A percentile compares a stretch with the other conserved stretches of the same genome.
phyloP scores from a whole-genome alignment of 2,329 filamentous ascomycete genomes.

The Diaporthe vaccinii region DNA sequence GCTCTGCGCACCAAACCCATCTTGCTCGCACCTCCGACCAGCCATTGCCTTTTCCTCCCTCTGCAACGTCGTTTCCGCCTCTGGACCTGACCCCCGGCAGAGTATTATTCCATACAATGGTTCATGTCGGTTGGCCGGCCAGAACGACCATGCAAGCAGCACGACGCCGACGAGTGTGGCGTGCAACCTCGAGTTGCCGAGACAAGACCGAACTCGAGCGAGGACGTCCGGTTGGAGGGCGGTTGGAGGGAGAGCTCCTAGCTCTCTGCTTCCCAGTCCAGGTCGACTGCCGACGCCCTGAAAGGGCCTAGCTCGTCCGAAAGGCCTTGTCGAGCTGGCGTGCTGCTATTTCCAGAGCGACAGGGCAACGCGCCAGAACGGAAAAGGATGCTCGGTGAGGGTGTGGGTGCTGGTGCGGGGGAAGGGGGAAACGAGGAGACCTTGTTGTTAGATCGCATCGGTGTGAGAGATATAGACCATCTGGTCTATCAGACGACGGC shows the following conservation, averaged over 20 bases:
- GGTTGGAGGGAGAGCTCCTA: slow-evolving; percentile 29
- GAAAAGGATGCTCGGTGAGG: slow-evolving; percentile 23
- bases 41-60: neutral
- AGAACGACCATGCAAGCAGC: neutral
- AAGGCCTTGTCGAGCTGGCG: slow-evolving; percentile 1
- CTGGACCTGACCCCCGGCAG: neutral
- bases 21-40: neutral
- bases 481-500: neutral
- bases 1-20: neutral
- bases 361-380: neutral
- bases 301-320: slow-evolving; percentile 32
- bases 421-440: neutral
- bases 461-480: slow-evolving; percentile 23
- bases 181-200: slow-evolving; percentile 33
- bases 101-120: neutral
- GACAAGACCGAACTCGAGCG: slow-evolving; percentile 33
- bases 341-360: slow-evolving; percentile 21
- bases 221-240: slow-evolving; percentile 33
- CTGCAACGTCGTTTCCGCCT: neutral
- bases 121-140: slow-evolving; percentile 1
- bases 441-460: slow-evolving; percentile 7
- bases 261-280: neutral
- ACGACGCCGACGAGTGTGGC: slow-evolving; percentile 7
- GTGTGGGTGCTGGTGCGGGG: slow-evolving; percentile 8
- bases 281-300: slow-evolving; percentile 12